Evolutionary conservation across 352 stramenopile genomes (phyloP), one percentile per base, ranked within the genome.

Genomic region (Pythium aquatile): DNA sequence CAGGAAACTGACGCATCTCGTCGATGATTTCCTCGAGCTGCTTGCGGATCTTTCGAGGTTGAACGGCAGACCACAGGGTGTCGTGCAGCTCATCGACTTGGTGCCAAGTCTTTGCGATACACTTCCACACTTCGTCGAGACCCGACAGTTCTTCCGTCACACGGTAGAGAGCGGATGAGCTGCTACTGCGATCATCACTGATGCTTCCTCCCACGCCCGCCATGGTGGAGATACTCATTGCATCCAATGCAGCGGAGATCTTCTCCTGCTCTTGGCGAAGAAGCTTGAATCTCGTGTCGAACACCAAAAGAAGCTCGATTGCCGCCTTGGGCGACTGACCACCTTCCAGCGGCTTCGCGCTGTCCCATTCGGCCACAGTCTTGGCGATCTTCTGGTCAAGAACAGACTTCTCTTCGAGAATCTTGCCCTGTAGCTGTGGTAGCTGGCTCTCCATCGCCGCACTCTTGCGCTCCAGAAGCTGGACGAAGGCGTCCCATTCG

Each of bases 111-210:
- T 97, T 91, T 1, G 82, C 83, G 24, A 99, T 93, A 37, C 87
- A 89, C 58, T 95, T 89, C 98, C 98, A 99, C 14, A 99, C 97
- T 71, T 99, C 98, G 26, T 98, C 92, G 8, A 99, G 81, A n/a
- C 98, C 97, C 26, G 69, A 65, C 7, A 99, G 69, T 83, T 99
- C 88, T 33, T 95, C 98, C 20, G 88, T 93, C 4, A 75, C 89
- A 60, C 83, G 81, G 58, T 72, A 78, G 44, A 93, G 69, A 55
- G 83, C 84, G 51, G 78, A 83, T 30, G 91, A 86, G 24, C 77
- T 85, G 63, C 81, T 90, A 44, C 44, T 64, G 33, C 83, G 84
- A 40, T 96, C 83, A 39, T 93, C 87, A 79, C 82, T 70, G 88
- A 90, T 69, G 44, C 68, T 80, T 49, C 75, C 74, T 5, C 75